Evolutionary conservation across 768 basidiomycete genomes (phyloP), one percentile per base, ranked within the genome.

Genomic region (Lyophyllum semitale): DNA sequence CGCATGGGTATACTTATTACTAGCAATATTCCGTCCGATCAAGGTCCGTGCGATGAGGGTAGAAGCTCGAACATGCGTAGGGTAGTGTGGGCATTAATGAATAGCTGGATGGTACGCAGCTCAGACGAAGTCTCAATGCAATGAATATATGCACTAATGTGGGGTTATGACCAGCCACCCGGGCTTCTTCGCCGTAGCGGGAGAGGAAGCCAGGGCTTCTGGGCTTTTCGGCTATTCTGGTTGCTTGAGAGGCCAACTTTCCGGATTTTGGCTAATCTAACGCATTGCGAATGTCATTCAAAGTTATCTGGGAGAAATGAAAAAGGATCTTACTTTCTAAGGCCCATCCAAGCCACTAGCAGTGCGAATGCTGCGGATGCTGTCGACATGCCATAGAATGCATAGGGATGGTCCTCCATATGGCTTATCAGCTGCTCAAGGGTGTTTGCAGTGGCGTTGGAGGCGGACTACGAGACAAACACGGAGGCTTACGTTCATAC

Each of bases 401-500:
- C 93, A 64, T 85, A 87, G 11, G 85, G 83, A 57, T 84, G 79
- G 6, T 75, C 68, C 66, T 96, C 94, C 58, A 94, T 65, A 63
- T 88, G 84, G 60, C 84, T 91, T 56, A 80, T 77, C 69, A 95
- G 77, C 93, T 90, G 63, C 33, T 32, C 43, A 48, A 54, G 48
- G 53, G 58, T 54, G 48, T 46, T 35, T 37, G 63, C 48, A 62
- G 56, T 46, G 27, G 47, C 40, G 22, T 32, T 46, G 43, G 43
- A 55, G 45, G 44, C 51, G 41, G 45, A 54, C 51, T 27, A 33
- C 25, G 63, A 57, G 15, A 52, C 48, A 9, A 35, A 20, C 7
- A 12, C 9, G 12, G 45, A 42, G 18, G 74, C 91, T 66, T 66
- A 95, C 94, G 70, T 97, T 98, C 95, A 98, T 98, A 15, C 95